Conservation (phyloP, 2,329 filamentous ascomycete species). For the Aspergillus hiratsukae region DNA sequence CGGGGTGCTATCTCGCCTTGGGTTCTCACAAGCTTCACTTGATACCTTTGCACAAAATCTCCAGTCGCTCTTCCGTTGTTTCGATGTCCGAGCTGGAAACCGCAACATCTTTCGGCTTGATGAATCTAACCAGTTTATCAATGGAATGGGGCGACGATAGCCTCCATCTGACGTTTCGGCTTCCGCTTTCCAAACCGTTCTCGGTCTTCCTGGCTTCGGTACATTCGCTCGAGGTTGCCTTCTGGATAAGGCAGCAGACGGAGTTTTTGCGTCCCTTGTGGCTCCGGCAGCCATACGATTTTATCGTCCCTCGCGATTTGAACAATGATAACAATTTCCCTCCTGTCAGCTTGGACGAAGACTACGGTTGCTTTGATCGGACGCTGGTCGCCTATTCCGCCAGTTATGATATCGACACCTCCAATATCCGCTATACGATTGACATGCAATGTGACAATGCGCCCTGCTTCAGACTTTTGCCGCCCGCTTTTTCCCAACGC, state of each 20-base stretch:
- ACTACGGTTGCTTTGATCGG: conserved; percentile 61
- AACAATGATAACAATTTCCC: conserved; percentile 48
- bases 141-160: conserved; percentile 61
- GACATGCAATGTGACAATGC: conserved; percentile 61
- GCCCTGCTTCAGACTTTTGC: conserved; percentile 61
- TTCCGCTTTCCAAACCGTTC: conserved; percentile 53
- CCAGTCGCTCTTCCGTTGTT: conserved; percentile 51
- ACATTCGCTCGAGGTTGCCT: conserved; percentile 60
- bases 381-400: conserved; percentile 67
- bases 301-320: conserved; percentile 55
- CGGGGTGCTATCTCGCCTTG: conserved; percentile 64
- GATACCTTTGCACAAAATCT: conserved; percentile 59
- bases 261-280: conserved; percentile 63
- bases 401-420: conserved; percentile 63
- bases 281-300: conserved; percentile 59
- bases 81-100: conserved; percentile 49
- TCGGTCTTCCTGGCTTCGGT: conserved; percentile 60
- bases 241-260: conserved; percentile 57
- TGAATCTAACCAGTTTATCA: conserved; percentile 56
- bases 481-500: conserved; percentile 47
- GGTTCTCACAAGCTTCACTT: conserved; percentile 67
- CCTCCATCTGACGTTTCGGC: conserved; percentile 61
- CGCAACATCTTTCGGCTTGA: conserved; percentile 57
- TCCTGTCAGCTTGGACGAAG: conserved; percentile 49
- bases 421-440: conserved; percentile 61